Conservation (phyloP, 345 rosid genomes). For the Crucihimalaya himalaica region DNA sequence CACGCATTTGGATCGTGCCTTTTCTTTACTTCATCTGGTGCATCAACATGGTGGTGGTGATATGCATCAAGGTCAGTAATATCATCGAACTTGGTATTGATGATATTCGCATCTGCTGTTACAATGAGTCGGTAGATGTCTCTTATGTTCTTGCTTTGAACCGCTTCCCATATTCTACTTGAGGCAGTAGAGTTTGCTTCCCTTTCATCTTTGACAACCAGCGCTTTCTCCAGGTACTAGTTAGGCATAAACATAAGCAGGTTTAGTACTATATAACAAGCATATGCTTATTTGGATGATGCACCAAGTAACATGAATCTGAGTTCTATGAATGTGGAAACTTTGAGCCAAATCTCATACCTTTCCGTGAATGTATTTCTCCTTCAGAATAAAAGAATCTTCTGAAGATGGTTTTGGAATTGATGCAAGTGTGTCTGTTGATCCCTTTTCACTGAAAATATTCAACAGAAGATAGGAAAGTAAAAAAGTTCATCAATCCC, state of each 20-base stretch:
- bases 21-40: constrained; percentile 37
- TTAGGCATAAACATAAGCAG: constrained; percentile 27
- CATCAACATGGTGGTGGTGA: constrained; percentile 47
- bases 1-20: constrained; percentile 57
- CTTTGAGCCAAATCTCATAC: constrained; percentile 40
- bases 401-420: constrained; percentile 62
- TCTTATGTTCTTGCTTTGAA: constrained; percentile 56
- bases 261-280: background rate
- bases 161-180: constrained; percentile 70
- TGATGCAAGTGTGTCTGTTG: constrained; percentile 29
- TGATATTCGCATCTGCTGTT: constrained; percentile 46
- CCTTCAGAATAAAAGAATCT: constrained; percentile 56
- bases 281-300: background rate
- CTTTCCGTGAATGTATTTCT: constrained; percentile 79
- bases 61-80: constrained; percentile 37
- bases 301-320: background rate
- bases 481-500: background rate
- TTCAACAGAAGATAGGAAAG: constrained; percentile 10
- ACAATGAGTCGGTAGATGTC: constrained; percentile 74
- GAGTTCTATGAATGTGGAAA: background rate
- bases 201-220: constrained; percentile 49
- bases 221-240: constrained; percentile 73
- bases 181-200: constrained; percentile 34
- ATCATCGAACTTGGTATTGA: constrained; percentile 65
- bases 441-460: constrained; percentile 49